Base-by-base conservation (phyloP, 1,284 basidiomycete species). In the Cutaneotrichosporon dermatis region DNA sequence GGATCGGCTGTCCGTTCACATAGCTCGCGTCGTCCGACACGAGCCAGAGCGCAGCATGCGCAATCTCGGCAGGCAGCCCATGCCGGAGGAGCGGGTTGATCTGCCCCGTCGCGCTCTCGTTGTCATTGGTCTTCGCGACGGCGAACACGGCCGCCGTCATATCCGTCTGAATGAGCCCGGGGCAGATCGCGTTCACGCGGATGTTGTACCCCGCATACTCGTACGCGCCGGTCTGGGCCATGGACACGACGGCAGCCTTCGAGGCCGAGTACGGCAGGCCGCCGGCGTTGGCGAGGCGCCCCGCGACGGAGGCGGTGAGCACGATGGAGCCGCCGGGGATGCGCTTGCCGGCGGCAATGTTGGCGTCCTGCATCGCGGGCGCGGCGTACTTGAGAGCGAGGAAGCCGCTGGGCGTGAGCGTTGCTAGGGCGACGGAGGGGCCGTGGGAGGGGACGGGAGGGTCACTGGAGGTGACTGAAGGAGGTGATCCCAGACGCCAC, bases 11-110 rank as follows among this genome's bases (percentile, higher is more conserved):
- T 9, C 91, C 93, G 71, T 95, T 97, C 58, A 97, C 85, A 74
- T 95, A 94, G 71, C 90, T 92, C 1, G 91, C 86, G 61, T 92
- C 90, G 69, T 93, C 92, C 45, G 89, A 91, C 9, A 90, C 92
- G 46, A 97, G 81, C 80, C 94, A 96, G 16, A 92, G 79, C 0
- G 88, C 89, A 40, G 85, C 85, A 60, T 89, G 86, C 1, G 92
- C 92, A 57, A 96, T 88, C 60, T 79, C 91, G 34, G 54, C 50
- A 3, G 66, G 68, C 8, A 92, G 79, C 13, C 87, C 92, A 68
- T 87, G 91, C 56, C 92, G 82, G 15, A 88, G 86, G 57, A 90
- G 76, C 2, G 93, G 88, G 73, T 94, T 95, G 57, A 95, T 78
- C 73, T 92, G 89, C 3, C 93, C 93, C 55, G 95, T 84, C 79